Evolutionary conservation across 139 green algal genomes (phyloP).

Genomic region (Edaphochlamys debaryana): DNA sequence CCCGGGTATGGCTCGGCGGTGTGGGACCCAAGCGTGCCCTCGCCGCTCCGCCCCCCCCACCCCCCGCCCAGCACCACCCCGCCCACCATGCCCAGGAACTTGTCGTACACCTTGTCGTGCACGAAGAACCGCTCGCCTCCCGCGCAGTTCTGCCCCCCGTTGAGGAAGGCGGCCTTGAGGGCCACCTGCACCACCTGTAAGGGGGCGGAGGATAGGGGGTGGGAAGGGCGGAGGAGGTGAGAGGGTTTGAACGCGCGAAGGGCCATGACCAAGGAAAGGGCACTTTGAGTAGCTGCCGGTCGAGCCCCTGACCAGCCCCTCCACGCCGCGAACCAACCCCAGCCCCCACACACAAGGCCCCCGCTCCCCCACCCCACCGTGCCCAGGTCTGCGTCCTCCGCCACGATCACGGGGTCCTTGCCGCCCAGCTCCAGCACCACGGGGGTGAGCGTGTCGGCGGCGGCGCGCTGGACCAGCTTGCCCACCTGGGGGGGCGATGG

Average conservation of each 20-base stretch:
- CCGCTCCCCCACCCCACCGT: conserved; percentile 61
- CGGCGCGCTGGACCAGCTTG: conserved; percentile 82
- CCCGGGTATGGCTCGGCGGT: too few species aligned
- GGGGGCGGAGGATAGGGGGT: background rate
- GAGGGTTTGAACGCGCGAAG: too few species aligned
- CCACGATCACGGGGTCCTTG: conserved; percentile 97
- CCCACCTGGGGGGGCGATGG: conserved; percentile 43
- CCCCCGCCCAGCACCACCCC: too few species aligned
- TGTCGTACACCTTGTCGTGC: conserved; percentile 66
- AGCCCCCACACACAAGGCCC: background rate
- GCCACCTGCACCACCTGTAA: conserved; percentile 83
- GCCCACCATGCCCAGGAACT: conserved; percentile 24
- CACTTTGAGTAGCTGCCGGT: too few species aligned
- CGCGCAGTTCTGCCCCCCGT: conserved; percentile 96
- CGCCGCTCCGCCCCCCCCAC: too few species aligned
- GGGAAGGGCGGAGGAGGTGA: too few species aligned
- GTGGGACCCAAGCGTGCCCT: too few species aligned
- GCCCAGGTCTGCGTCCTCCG: conserved; percentile 87
- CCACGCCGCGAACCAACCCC: too few species aligned
- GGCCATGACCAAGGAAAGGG: too few species aligned
- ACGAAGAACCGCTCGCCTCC: conserved; percentile 97
- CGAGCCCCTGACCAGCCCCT: too few species aligned
- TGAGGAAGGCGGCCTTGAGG: conserved; percentile 91
- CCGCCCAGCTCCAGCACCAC: conserved; percentile 97
- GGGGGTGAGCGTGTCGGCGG: conserved; percentile 86